Evolutionary conservation across 2,329 filamentous ascomycete species (phyloP), one percentile per base, ranked within the genome.

Genomic region (Colletotrichum eremochloae): DNA sequence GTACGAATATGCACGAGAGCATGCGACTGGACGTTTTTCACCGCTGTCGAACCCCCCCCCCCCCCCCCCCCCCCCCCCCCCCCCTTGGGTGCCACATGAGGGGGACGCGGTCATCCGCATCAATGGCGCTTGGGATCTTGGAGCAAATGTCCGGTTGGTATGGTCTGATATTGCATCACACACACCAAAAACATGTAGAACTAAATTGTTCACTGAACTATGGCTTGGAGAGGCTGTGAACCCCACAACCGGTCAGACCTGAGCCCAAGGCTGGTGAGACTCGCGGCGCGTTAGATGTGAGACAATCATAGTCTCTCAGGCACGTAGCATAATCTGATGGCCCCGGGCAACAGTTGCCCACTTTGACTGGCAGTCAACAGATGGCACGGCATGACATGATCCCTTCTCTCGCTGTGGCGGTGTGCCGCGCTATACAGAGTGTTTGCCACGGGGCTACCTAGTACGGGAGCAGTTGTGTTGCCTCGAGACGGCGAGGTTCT

Each of bases 311-410:
- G 55, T 50, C 24, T 36, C 12, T 48, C 60, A 65, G 66, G 70
- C 67, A 65, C 48, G 67, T 61, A 36, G 53, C 55, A 24, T n/a
- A 44, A 72, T 70, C 61, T 52, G 70, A 33, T 29, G 33, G 53
- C 33, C 18, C 63, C 31, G 20, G 38, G 24, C 56, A 8, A 11
- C 46, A 20, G 6, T 18, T 12, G 20, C 66, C 48, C 46, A 46
- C 15, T 18, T 18, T n/a, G 18, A 42, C 38, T 53, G 38, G 7
- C 57, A 31, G 40, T 31, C 33, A 33, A 44, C 38, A 40, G 12
- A 60, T 33, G 52, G 14, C 29, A 57, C 48, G 31, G n/a, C 31
- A 52, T 40, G 48, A 18, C 12, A 15, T 36, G 15, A 31, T 44
- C 9, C 24, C 31, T 15, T 29, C 20, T n/a, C 12, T 11, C 3